Conservation (phyloP, 2,329 filamentous ascomycete genomes). For the Thelonectria olida region DNA sequence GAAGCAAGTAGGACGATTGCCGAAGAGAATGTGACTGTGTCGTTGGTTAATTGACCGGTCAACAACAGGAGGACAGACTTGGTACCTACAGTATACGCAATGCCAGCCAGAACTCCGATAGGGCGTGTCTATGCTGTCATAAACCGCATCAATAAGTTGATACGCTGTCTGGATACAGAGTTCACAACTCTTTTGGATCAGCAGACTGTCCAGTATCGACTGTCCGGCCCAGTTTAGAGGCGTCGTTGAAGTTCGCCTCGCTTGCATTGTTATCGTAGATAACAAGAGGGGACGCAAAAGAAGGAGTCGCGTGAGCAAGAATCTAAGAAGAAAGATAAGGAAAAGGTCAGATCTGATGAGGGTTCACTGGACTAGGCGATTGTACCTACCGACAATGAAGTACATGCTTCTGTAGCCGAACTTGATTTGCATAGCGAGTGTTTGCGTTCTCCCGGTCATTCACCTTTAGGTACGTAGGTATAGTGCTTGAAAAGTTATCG, state of each 20-base stretch:
- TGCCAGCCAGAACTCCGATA: slow-evolving; percentile 2
- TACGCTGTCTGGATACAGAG: not conserved
- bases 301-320: not conserved
- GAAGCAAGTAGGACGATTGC: slow-evolving; percentile 2
- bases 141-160: not conserved
- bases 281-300: slow-evolving; percentile 1
- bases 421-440: not conserved
- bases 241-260: not conserved
- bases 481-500: not conserved
- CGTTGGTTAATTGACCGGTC: not conserved
- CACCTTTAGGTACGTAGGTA: not conserved
- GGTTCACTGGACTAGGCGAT: not conserved
- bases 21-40: slow-evolving; percentile 2
- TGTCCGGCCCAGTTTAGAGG: not conserved
- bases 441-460: not conserved
- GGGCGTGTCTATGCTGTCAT: not conserved
- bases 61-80: not conserved
- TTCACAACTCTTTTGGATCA: not conserved
- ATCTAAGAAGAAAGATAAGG: not conserved
- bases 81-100: not conserved
- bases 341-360: not conserved
- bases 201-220: not conserved
- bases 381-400: not conserved
- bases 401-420: not conserved
- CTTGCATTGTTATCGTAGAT: not conserved